A percentile compares a stretch with the other conserved stretches of the same genome.
phyloP scores from a whole-genome alignment of 768 basidiomycete genomes.

The Trametes punicea region DNA sequence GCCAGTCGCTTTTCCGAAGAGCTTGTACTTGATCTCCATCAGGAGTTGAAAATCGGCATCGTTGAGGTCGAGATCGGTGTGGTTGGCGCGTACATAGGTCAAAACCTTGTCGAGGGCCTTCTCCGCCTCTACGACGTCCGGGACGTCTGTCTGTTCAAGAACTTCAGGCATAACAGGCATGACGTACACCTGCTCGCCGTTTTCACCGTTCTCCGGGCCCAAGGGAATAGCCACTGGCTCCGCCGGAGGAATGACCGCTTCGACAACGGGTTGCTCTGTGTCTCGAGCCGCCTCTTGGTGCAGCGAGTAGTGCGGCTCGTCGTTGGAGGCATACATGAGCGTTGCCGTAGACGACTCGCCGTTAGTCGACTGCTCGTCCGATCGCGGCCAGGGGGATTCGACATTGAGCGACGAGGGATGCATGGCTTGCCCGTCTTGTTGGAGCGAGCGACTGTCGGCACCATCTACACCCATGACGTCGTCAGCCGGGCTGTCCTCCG shows the following conservation, averaged over 20 bases:
- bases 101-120: constrained; percentile 54
- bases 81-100: constrained; percentile 42
- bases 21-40: constrained; percentile 45
- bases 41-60: constrained; percentile 41
- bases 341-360: not conserved
- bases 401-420: not conserved
- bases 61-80: constrained; percentile 32
- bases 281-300: not conserved
- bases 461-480: not conserved
- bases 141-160: constrained; percentile 13
- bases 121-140: constrained; percentile 49
- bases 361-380: not conserved
- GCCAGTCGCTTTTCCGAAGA: constrained; percentile 31
- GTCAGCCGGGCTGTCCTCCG: not conserved
- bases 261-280: not conserved
- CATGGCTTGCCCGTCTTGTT: not conserved
- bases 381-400: not conserved
- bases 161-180: constrained; percentile 11
- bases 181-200: constrained; percentile 8
- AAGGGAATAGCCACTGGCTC: constrained; percentile 9
- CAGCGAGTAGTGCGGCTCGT: not conserved
- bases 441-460: not conserved
- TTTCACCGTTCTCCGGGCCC: not conserved
- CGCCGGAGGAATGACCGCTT: not conserved
- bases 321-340: not conserved